Percentiles rank a stretch among this genome's conserved stretches.
Conservation (phyloP, 306 rosid species). For the Vachellia pachyceras region DNA sequence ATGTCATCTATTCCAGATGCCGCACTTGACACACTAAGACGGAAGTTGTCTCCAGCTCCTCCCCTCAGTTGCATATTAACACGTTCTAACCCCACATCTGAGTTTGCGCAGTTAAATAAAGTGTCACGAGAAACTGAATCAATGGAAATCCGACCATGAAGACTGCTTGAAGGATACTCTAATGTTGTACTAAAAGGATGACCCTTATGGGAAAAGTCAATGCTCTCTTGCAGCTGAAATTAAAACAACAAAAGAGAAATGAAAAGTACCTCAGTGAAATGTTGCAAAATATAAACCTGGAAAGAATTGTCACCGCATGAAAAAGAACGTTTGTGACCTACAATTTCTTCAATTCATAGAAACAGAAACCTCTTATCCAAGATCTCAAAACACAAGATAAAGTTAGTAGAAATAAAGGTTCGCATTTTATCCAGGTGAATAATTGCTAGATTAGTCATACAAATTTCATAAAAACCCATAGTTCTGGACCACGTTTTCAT, state of each 20-base stretch:
- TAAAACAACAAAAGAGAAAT: constrained; percentile 32
- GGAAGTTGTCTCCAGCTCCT: constrained; percentile 79
- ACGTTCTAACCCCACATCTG: constrained; percentile 72
- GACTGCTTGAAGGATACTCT: constrained; percentile 56
- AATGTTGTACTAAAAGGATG: constrained; percentile 60
- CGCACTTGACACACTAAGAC: constrained; percentile 85
- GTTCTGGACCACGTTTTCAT: neutral
- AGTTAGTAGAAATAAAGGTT: neutral
- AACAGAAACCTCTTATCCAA: neutral
- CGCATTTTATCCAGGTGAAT: neutral
- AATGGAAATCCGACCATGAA: constrained; percentile 56
- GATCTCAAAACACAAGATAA: neutral
- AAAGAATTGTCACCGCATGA: constrained; percentile 1
- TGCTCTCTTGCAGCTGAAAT: constrained; percentile 56
- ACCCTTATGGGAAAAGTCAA: constrained; percentile 44
- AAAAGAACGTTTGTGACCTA: neutral
- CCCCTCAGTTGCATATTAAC: constrained; percentile 75
- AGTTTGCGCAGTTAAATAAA: constrained; percentile 47
- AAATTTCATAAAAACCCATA: neutral
- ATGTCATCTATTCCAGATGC: constrained; percentile 91
- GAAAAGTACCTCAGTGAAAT: constrained; percentile 7
- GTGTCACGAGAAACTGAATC: constrained; percentile 59
- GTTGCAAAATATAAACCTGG: constrained; percentile 13
- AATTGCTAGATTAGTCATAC: neutral
- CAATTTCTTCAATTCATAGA: constrained; percentile 20